Conservation (phyloP, 441 rosid genomes). For the Populus trichocarpa region DNA sequence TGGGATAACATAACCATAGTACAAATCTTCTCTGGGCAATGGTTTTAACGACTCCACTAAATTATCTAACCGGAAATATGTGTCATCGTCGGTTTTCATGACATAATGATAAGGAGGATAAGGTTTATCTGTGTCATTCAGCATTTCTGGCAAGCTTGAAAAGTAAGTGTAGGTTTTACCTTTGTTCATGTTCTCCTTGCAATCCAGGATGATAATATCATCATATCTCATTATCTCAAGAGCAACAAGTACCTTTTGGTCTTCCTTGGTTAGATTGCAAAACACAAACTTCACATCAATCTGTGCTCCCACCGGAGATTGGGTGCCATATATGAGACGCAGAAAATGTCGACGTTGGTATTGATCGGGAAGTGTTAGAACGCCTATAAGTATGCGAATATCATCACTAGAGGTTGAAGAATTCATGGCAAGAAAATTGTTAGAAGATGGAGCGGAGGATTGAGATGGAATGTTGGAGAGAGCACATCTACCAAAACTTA, state of each 20-base stretch:
- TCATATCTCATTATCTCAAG: conserved; percentile 80
- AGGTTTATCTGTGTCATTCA: conserved; percentile 29
- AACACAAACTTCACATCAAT: conserved; percentile 86
- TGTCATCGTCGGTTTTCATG: conserved; percentile 79
- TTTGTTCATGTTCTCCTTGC: conserved; percentile 82
- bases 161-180: conserved; percentile 84
- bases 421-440: not conserved
- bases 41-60: conserved; percentile 60
- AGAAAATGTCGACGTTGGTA: conserved; percentile 66
- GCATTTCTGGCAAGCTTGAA: conserved; percentile 63
- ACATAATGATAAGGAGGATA: conserved; percentile 57
- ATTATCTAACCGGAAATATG: conserved; percentile 49
- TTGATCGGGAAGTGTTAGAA: conserved; percentile 74
- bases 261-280: conserved; percentile 83
- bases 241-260: conserved; percentile 75
- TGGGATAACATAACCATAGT: conserved; percentile 77
- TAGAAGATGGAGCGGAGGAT: not conserved
- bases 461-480: conserved; percentile 18
- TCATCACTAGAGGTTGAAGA: conserved; percentile 33
- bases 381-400: conserved; percentile 65
- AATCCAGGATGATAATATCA: conserved; percentile 70
- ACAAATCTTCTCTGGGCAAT: conserved; percentile 67
- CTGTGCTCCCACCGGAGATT: conserved; percentile 35
- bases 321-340: conserved; percentile 66
- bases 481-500: conserved; percentile 47